These are phyloP conservation scores for Mycena floridula DNA, from an alignment of 768 basidiomycete genomes.

Conservation along the genomic window DNA sequence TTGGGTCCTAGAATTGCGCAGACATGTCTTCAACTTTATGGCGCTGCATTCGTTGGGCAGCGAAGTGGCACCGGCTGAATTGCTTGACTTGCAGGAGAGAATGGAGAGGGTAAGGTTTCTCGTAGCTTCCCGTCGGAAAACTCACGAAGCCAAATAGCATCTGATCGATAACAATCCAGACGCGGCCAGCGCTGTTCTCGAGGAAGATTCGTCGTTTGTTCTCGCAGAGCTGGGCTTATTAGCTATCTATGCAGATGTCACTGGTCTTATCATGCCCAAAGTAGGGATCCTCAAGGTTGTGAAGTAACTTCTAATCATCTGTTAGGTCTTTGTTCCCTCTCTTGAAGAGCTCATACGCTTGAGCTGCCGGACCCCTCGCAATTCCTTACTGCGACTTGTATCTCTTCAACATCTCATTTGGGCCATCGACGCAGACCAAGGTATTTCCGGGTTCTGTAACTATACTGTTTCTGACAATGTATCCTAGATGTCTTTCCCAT, in stretches of 20 bases:
- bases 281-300: too few species aligned
- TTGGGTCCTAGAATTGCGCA: neutral
- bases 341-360: neutral
- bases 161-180: too few species aligned
- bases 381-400: constrained; percentile 38
- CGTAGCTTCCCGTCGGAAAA: too few species aligned
- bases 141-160: too few species aligned
- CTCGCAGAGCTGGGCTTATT: too few species aligned
- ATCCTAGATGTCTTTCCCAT: constrained; percentile 23
- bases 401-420: constrained; percentile 56
- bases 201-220: too few species aligned
- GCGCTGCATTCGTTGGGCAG: neutral
- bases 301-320: too few species aligned
- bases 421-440: constrained; percentile 30
- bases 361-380: constrained; percentile 3
- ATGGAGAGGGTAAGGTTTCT: neutral
- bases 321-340: neutral
- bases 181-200: too few species aligned
- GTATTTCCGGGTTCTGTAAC: constrained; percentile 26
- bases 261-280: too few species aligned
- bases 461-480: neutral
- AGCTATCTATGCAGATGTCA: too few species aligned
- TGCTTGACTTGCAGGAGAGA: neutral
- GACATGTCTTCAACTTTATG: neutral
- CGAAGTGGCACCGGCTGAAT: too few species aligned